Percentiles rank a stretch among this genome's conserved stretches.
Conservation (phyloP, 2,329 filamentous ascomycete species). For the Fusarium sp. region DNA sequence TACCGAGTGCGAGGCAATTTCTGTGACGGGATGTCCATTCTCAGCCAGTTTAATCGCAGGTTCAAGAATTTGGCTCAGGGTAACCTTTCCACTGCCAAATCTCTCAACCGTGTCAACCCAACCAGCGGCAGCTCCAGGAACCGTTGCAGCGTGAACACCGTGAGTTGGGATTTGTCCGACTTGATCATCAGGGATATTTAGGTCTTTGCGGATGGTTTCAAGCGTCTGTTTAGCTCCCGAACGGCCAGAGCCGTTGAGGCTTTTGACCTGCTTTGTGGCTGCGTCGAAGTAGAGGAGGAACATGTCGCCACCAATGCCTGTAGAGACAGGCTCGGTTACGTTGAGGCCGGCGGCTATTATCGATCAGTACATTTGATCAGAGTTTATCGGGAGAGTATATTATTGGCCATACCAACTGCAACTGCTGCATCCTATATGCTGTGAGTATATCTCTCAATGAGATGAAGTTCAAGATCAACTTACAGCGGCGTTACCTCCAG, state of each 20-base stretch:
- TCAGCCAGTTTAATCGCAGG: constrained; percentile 91
- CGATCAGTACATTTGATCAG: not conserved
- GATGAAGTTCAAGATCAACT: constrained; percentile 53
- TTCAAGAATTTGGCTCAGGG: constrained; percentile 80
- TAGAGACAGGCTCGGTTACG: constrained; percentile 92
- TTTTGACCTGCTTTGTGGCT: constrained; percentile 83
- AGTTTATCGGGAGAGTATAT: accelerated
- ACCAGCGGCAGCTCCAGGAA: constrained; percentile 91
- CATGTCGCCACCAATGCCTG: constrained; percentile 97
- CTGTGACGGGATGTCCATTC: constrained; percentile 89
- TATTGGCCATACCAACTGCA: constrained; percentile 77
- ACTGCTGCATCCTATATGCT: constrained; percentile 87
- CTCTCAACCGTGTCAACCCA: constrained; percentile 92
- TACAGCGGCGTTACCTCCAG: constrained; percentile 94
- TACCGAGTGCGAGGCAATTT: constrained; percentile 79
- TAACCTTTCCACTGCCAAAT: constrained; percentile 90
- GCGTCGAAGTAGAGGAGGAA: constrained; percentile 96
- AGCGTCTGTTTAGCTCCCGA: constrained; percentile 78
- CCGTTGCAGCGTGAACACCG: constrained; percentile 86
- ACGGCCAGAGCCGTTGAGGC: constrained; percentile 94
- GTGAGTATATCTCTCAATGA: constrained; percentile 12
- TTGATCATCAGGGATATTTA: constrained; percentile 74
- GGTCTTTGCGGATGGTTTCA: constrained; percentile 76
- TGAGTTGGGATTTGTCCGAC: constrained; percentile 76
- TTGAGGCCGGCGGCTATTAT: constrained; percentile 86